Evolutionary conservation across 2,329 filamentous ascomycete species (phyloP), one percentile per base, ranked within the genome.

Genomic region (Shiraia bambusicola): DNA sequence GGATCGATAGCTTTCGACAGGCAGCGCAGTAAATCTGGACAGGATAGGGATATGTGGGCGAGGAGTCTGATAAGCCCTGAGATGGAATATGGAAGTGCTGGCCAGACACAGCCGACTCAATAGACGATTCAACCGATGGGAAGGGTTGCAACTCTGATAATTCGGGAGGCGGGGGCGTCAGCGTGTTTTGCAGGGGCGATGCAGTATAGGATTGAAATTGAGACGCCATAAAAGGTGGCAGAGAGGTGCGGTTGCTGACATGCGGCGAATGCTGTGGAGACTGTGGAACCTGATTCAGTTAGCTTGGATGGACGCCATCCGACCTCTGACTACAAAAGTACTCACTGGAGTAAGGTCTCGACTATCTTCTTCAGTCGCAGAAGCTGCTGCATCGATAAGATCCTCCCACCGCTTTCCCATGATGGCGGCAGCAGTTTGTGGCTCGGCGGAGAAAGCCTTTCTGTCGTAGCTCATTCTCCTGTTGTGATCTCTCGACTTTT

Each of bases 361-460:
- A 53, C 91, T 90, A 66, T 95, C 89, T 63, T 93, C 92, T 72
- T 95, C 91, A 3, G 89, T 94, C 19, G 91, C 90, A 48, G 89
- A 95, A 24, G 92, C 90, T 40, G 88, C 92, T 37, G 92, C 92
- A 69, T 96, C 91, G 52, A 97, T 94, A 47, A 97, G 77, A 69
- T 97, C 92, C 69, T 95, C 89, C 93, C 92, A 97, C 59, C 92
- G 80, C 72, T 93, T 95, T 52, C 88, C 90, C 70, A 87, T 82
- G 34, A 79, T 74, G 58, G 78, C 81, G 13, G 79, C 87, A 45
- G 87, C 85, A 14, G 81, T 83, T 42, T 85, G 81, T 16, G 91
- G 90, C 69, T 96, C 92, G 29, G 88, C 88, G 12, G 89, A 95
- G 54, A 87, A 80, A 41, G 89, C 88, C 71, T 95, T 95, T 49